Conservation (phyloP, 1,284 basidiomycete species). For the Cutaneotrichosporon daszewskae region DNA sequence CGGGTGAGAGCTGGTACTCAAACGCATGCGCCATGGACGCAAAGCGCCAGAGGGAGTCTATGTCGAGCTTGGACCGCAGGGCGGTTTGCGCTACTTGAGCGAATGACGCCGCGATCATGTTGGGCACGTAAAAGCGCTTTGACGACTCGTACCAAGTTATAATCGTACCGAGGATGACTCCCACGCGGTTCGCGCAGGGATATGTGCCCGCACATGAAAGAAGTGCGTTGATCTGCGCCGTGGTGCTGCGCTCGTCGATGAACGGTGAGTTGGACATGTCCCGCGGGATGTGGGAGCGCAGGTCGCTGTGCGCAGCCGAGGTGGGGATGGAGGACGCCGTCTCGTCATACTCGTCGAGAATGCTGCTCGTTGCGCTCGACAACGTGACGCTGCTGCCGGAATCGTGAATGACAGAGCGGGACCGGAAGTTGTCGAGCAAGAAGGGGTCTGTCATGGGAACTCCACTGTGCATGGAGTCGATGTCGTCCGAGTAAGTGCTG, state of each 20-base stretch:
- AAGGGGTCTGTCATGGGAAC: no score
- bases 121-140: slow-evolving; percentile 8
- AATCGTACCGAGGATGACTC: slow-evolving; percentile 9
- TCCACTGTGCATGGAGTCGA: no score
- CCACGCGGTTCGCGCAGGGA: slow-evolving; percentile 2
- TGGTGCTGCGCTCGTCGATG: slow-evolving; percentile 5
- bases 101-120: slow-evolving; percentile 6
- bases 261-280: slow-evolving; percentile 7
- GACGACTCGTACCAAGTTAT: slow-evolving; percentile 9
- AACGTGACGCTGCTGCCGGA: neutral
- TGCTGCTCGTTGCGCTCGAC: neutral
- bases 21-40: slow-evolving; percentile 6
- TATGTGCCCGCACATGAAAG: slow-evolving; percentile 2
- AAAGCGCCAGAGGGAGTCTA: slow-evolving; percentile 7
- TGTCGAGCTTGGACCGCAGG: neutral
- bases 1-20: slow-evolving; percentile 4
- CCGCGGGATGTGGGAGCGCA: neutral
- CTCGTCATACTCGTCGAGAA: slow-evolving; percentile 1
- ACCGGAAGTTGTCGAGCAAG: slow-evolving; percentile 3
- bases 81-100: slow-evolving; percentile 1
- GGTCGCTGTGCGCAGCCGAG: slow-evolving; percentile 1
- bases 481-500: no score
- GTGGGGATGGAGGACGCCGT: slow-evolving; percentile 4
- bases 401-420: neutral
- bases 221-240: slow-evolving; percentile 1